Conservation (phyloP, 2,329 filamentous ascomycete species). For the Byssothecium circinans region DNA sequence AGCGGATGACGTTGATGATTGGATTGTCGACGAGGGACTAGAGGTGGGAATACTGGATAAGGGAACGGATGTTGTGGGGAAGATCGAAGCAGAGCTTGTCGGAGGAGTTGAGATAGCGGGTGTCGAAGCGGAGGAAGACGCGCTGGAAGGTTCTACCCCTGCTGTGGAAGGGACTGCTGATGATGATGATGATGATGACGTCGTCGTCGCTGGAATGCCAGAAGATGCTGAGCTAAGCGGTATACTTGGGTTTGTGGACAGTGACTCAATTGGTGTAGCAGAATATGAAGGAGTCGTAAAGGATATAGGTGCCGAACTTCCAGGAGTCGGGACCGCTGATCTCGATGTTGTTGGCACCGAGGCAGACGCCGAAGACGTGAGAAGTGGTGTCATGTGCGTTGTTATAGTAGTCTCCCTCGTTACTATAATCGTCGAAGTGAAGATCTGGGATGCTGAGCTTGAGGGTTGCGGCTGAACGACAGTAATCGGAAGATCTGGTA, state of each 20-base stretch:
- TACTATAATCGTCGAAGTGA: background rate
- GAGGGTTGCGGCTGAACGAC: constrained; percentile 1
- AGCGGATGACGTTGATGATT: background rate
- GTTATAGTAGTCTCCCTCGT: background rate
- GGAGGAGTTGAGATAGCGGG: background rate
- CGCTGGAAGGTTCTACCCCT: background rate
- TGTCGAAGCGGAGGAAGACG: background rate
- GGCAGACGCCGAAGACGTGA: background rate
- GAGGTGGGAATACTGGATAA: background rate
- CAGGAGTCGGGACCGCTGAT: background rate
- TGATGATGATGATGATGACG: background rate
- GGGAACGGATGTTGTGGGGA: background rate
- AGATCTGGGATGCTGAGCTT: background rate
- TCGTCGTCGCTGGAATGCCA: too few relatives aligned
- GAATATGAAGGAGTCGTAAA: background rate
- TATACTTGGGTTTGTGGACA: too few relatives aligned
- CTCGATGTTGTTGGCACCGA: background rate
- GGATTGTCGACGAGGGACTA: too few relatives aligned
- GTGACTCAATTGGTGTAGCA: background rate
- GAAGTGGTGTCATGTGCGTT: background rate
- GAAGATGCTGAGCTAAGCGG: too few relatives aligned
- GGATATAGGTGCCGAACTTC: background rate
- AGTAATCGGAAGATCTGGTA: constrained; percentile 10
- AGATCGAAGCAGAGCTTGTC: background rate
- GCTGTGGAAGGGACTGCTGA: constrained; percentile 1